Evolutionary conservation across 768 basidiomycete species (phyloP).

Genomic region (Trichaptum fuscoviolaceum): DNA sequence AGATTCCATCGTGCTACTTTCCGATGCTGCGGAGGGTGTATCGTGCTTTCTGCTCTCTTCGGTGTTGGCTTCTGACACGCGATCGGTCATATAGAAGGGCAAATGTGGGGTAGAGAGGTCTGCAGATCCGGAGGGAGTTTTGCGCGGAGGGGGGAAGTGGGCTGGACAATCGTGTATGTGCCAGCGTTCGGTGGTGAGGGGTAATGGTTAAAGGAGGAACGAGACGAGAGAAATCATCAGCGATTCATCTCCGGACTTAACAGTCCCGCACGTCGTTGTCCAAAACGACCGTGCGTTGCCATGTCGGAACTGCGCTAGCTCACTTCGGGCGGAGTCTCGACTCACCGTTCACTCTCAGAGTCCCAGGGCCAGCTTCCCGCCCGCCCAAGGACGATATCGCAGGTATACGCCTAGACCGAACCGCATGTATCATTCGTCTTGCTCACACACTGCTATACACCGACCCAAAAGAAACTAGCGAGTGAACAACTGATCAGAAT

Average conservation of each 20-base stretch:
- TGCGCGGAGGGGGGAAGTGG: neutral
- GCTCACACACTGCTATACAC: neutral
- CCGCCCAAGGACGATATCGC: neutral
- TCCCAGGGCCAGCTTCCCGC: neutral
- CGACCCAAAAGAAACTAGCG: neutral
- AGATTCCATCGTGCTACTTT: neutral
- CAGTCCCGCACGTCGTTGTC: neutral
- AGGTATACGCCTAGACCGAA: neutral
- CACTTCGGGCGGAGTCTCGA: neutral
- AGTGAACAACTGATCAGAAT: neutral
- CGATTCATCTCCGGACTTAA: neutral
- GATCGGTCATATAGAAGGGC: neutral
- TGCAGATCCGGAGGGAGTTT: neutral
- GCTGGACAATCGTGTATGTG: neutral
- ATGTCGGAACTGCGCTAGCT: neutral
- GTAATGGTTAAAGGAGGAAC: neutral
- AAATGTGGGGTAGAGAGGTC: neutral
- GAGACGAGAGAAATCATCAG: too few species aligned
- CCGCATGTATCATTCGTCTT: neutral
- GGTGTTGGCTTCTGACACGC: neutral
- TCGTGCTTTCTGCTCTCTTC: neutral
- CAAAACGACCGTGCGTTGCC: neutral
- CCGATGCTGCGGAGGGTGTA: neutral
- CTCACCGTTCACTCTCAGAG: neutral
- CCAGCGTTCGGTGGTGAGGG: neutral